These are phyloP conservation scores for Monilinia fructigena DNA, from an alignment of 2,329 filamentous ascomycete species.

Conservation along the genomic window DNA sequence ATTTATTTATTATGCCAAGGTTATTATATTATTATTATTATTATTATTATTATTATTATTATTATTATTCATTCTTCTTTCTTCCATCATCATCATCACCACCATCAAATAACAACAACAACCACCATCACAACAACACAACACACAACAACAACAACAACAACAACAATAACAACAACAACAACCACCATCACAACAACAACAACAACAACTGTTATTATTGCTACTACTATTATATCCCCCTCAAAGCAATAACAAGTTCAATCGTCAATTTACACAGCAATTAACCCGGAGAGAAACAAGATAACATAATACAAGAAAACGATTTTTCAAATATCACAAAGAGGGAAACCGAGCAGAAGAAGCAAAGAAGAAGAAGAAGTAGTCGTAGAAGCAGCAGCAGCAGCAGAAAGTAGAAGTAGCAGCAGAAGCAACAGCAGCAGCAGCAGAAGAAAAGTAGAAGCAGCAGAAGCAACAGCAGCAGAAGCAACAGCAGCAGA, in stretches of 20 bases:
- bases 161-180: neutral
- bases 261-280: neutral
- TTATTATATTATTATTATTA: too few species aligned
- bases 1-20: too few species aligned
- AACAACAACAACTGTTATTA: neutral
- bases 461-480: neutral
- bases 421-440: neutral
- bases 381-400: neutral
- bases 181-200: neutral
- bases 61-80: conserved; percentile 3
- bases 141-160: neutral
- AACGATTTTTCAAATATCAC: neutral
- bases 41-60: neutral
- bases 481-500: neutral
- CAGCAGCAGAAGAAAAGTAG: neutral
- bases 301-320: conserved; percentile 12
- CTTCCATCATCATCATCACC: neutral
- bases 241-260: neutral
- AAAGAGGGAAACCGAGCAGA: neutral
- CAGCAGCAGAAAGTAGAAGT: neutral
- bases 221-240: too few species aligned
- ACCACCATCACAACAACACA: too few species aligned
- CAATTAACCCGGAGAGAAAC: conserved; percentile 6
- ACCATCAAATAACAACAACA: neutral
- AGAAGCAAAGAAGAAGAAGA: neutral